Percentiles rank a stretch among this genome's conserved stretches.
These are phyloP conservation scores for Rhizopogon salebrosus DNA, from an alignment of 768 basidiomycete species.

Conservation along the genomic window DNA sequence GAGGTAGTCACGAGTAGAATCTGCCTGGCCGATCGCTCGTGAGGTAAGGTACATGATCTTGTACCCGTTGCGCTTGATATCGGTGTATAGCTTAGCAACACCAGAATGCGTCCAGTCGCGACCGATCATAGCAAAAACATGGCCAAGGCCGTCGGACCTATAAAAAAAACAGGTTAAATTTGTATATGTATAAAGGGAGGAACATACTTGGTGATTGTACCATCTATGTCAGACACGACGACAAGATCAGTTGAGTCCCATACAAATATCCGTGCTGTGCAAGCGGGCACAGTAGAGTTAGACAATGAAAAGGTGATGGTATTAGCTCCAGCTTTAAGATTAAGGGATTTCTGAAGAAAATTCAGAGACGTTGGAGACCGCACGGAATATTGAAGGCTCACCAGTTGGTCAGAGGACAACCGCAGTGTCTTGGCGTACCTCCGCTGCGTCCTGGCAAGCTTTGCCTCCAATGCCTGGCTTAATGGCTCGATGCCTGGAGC, in stretches of 20 bases:
- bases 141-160: conserved; percentile 93
- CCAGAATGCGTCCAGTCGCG: conserved; percentile 98
- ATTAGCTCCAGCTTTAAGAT: conserved; percentile 84
- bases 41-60: conserved; percentile 98
- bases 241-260: conserved; percentile 92
- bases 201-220: conserved; percentile 93
- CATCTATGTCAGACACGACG: conserved; percentile 96
- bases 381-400: conserved; percentile 31
- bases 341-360: conserved; percentile 65
- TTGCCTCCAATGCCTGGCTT: conserved; percentile 5
- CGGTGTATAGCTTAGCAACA: conserved; percentile 95
- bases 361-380: background rate
- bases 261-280: conserved; percentile 89
- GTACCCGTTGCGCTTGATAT: conserved; percentile 93
- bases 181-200: background rate
- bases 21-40: conserved; percentile 95
- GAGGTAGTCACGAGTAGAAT: conserved; percentile 91
- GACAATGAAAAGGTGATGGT: conserved; percentile 91
- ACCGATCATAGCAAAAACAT: conserved; percentile 96
- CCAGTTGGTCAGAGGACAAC: conserved; percentile 91
- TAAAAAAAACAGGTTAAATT: background rate
- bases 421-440: conserved; percentile 90
- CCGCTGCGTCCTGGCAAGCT: conserved; percentile 24
- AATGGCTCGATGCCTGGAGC: conserved; percentile 24
- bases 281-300: conserved; percentile 73